These are phyloP conservation scores for Mimosa pudica DNA, from an alignment of 306 rosid species.

Conservation along the genomic window DNA sequence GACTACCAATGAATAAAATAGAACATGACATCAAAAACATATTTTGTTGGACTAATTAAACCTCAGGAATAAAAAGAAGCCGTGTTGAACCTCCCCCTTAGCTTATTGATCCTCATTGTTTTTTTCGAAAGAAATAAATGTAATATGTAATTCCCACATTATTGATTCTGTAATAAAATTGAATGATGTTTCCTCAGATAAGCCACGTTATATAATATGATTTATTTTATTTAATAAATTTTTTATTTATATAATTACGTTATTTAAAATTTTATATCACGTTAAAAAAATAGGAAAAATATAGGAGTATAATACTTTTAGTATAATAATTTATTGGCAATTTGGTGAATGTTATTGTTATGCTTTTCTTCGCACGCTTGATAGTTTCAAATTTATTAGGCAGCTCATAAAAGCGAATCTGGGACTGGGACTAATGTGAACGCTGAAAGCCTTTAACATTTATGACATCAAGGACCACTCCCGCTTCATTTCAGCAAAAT, in stretches of 20 bases:
- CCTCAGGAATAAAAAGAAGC: neutral
- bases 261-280: too few species aligned
- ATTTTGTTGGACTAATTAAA: neutral
- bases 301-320: too few species aligned
- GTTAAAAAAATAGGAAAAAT: too few species aligned
- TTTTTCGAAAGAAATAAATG: neutral
- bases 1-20: constrained; percentile 38
- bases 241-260: too few species aligned
- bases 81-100: neutral
- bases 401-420: neutral
- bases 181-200: neutral
- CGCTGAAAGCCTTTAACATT: neutral
- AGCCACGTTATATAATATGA: too few species aligned
- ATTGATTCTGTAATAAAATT: neutral
- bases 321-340: too few species aligned
- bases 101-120: neutral
- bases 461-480: too few species aligned
- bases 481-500: too few species aligned
- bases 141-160: neutral
- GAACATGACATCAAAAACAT: neutral
- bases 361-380: neutral
- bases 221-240: too few species aligned
- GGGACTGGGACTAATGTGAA: neutral
- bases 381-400: neutral
- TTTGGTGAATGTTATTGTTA: too few species aligned